Evolutionary conservation across 2,329 filamentous ascomycete species (phyloP), one percentile per base, ranked within the genome.

Genomic region (Harringtonia aguacate): DNA sequence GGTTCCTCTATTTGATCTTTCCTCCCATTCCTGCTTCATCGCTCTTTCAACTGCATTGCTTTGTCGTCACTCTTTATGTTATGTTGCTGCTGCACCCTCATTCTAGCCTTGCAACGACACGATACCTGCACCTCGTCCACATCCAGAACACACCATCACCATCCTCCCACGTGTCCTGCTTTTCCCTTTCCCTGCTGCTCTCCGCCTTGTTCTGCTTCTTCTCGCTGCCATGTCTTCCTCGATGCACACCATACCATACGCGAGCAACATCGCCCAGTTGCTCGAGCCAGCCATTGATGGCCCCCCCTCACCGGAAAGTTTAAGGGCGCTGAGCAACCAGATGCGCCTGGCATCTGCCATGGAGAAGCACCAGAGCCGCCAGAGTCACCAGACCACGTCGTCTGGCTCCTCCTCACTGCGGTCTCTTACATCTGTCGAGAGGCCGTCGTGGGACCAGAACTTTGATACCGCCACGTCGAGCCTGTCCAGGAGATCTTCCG

Each of bases 271-370:
- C 31, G 55, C 62, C 47, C 68, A 73, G 46, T 63, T 74, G 43
- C 59, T 81, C 46, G 75, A 72, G 46, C 75, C 77, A 39, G 69
- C 77, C 48, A 61, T 80, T 45, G 74, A 81, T 52, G 73, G 73
- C 17, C 76, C 77, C 34, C 75, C 77, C 1, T 81, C 77, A 29
- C 74, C 77, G 24, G 71, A 76, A 53, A 69, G 68, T 48, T 68
- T 79, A 52, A 71, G 76, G 51, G 73, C 73, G 46, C 64, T 79
- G 42, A 77, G 66, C 57, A 71, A 72, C 56, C 72, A 79, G 59
- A 70, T 77, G 67, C 77, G 70, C 58, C 66, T 68, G 54, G 65
- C 67, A 21, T 73, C 75, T 21, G 62, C 66, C 43, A 58, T 60
- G 47, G 68, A 70, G 12, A 70, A 64, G 52, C 66, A 68, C 52